Base-by-base conservation (phyloP, 1,139 yeast genomes). In the Pichia sp. region DNA sequence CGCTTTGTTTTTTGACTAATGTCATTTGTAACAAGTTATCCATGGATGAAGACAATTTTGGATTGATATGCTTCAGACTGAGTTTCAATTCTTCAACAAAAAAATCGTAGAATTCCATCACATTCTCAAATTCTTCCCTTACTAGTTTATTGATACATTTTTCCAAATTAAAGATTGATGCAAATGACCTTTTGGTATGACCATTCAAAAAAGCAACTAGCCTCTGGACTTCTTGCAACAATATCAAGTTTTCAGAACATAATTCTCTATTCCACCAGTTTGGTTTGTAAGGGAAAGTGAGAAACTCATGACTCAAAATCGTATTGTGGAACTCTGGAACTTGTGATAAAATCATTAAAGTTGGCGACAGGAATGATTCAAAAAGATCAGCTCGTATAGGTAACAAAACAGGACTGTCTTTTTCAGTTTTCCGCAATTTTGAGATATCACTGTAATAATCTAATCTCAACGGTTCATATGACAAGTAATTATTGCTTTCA, bases 241-340 rank as follows among this genome's bases (percentile, higher is more conserved):
- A 43, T 10, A 36, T 31, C 3, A 50, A 45, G 24, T 45, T 41
- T 3, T 49, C 40, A 4, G 51, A 28, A 38, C 60, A 54, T 35
- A 53, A 45, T 4, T 62, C 65, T 5, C 67, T 66, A 35, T 55
- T 63, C 67, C 71, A 72, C 77, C 77, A 72, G 33, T 58, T 53
- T 3, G 62, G 58, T 7, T 63, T 55, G 42, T 55, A 69, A 0
- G 71, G 72, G 40, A 69, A 63, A 12, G 62, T 60, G 1, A 51
- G 44, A 32, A 60, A 61, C n/a, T 62, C 58, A 31, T 60, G 63
- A 3, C 55, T 51, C 35, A 67, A 52, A 2, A 72, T 49, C 0
- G 61, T 53, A 28, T 60, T 59, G 15, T 68, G 55, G 18, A 71
- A 65, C 6, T 50, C 45, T 0, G 75, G 71, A 15, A 72, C 60